Evolutionary conservation across 768 basidiomycete species (phyloP), one percentile per base, ranked within the genome.

Genomic region (Infundibulicybe gibba): DNA sequence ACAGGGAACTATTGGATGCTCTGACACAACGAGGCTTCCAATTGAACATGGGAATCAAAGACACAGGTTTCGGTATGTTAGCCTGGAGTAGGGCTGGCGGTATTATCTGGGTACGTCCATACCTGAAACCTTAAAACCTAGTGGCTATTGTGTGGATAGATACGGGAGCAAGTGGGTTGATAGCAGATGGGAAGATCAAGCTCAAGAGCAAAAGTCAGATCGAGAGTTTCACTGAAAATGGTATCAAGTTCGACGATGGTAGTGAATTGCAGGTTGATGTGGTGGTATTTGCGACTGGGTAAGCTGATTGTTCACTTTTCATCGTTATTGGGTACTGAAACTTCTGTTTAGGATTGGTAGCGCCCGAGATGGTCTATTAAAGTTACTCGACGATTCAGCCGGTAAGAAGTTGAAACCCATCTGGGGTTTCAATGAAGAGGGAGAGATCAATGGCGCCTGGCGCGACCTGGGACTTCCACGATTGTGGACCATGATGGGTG

Each of bases 101-200:
- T 38, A 38, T 38, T 38, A 38, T 38, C 10, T 38, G 17, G 35
- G 35, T 38, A 38, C 35, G 14, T 38, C 6, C 10, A 3, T 4
- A 38, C 14, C 6, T 38, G 17, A 3, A 38, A 4, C 6, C 10
- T 3, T 10, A n/a, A 4, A 10, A 3, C 10, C 17, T 14, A 10
- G n/a, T 14, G 10, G 17, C 35, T 38, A 38, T 10, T 3, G 10
- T 38, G 35, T n/a, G 35, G n/a, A 15, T 43, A 81, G 80, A 81
- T 52, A 74, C 76, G 15, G 83, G 83, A 30, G 79, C 76, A 9
- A 76, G 76, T 49, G 74, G 83, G 60, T 64, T 79, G 52, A 78
- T 87, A 55, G 74, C 76, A 39, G 80, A 85, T 54, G 82, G 83
- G 5, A 78, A 81, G 57, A 82, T 87, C 68, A 85, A 84, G 60